Evolutionary conservation across 2,329 filamentous ascomycete species (phyloP).

Genomic region (Fusarium oligoseptatum): DNA sequence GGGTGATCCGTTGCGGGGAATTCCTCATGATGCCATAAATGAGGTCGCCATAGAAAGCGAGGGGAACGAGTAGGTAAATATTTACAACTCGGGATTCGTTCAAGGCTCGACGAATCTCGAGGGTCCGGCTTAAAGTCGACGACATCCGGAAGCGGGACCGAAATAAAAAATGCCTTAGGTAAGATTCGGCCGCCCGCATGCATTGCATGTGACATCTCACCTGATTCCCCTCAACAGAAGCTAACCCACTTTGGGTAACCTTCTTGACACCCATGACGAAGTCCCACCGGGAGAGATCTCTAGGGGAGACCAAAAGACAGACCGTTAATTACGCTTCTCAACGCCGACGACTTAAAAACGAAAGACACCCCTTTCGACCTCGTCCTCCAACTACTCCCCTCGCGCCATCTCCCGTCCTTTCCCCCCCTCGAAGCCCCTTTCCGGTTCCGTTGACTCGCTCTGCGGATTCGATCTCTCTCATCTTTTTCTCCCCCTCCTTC

Average conservation of each 20-base stretch:
- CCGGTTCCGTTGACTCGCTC: conserved; percentile 13
- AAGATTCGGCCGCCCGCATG: conserved; percentile 28
- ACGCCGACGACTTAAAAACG: conserved; percentile 35
- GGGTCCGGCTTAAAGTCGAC: conserved; percentile 12
- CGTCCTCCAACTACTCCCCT: conserved; percentile 8
- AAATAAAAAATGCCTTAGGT: conserved; percentile 11
- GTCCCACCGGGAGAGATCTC: conserved; percentile 47
- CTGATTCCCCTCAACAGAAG: conserved; percentile 37
- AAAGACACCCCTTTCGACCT: conserved; percentile 36
- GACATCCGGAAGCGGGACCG: conserved; percentile 14
- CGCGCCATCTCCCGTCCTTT: conserved; percentile 17
- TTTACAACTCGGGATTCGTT: conserved; percentile 3
- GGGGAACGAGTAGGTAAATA: neutral
- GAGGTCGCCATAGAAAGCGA: conserved; percentile 38
- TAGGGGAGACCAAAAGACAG: conserved; percentile 44
- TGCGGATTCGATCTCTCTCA: conserved; percentile 20
- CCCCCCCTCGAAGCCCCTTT: too few relatives aligned
- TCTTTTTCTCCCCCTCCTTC: conserved; percentile 22
- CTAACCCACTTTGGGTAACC: conserved; percentile 45
- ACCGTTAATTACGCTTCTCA: conserved; percentile 49
- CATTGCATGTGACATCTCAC: conserved; percentile 45
- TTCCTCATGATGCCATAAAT: conserved; percentile 49
- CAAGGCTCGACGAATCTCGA: neutral
- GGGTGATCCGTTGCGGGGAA: conserved; percentile 50
- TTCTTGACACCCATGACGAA: conserved; percentile 48